Conservation (phyloP, 73 alveolate genomes). For the Tetrahymena thermophila region DNA sequence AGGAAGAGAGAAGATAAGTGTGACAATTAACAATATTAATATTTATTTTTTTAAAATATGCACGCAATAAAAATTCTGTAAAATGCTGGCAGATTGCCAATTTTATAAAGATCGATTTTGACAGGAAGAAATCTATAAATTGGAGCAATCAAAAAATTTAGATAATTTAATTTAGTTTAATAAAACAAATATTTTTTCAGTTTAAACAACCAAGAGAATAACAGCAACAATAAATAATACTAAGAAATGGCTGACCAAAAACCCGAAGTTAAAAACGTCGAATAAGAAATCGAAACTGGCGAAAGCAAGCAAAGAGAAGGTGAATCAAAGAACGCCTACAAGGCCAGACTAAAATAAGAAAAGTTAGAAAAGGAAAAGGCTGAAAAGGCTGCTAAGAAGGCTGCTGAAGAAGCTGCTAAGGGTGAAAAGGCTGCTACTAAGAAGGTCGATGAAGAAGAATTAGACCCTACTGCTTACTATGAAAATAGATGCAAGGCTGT, state of each 20-base stretch:
- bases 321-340: background rate
- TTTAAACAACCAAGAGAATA: background rate
- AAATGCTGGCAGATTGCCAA: background rate
- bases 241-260: background rate
- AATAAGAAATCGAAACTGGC: background rate
- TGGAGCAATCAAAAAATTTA: background rate
- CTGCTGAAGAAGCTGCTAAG: constrained; percentile 21
- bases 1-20: background rate
- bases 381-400: constrained; percentile 2
- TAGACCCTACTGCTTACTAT: constrained; percentile 89
- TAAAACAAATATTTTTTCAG: background rate
- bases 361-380: background rate
- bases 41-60: background rate
- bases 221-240: background rate
- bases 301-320: constrained; percentile 2
- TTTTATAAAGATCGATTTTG: background rate
- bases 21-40: background rate
- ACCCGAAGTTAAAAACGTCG: background rate
- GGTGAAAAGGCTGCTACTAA: constrained; percentile 47
- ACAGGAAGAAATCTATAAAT: background rate
- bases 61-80: background rate
- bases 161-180: background rate
- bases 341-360: background rate
- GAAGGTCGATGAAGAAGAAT: constrained; percentile 74
- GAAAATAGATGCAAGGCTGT: constrained; percentile 82